Conservation (phyloP, 768 basidiomycete species). For the Cubamyces lactineus region DNA sequence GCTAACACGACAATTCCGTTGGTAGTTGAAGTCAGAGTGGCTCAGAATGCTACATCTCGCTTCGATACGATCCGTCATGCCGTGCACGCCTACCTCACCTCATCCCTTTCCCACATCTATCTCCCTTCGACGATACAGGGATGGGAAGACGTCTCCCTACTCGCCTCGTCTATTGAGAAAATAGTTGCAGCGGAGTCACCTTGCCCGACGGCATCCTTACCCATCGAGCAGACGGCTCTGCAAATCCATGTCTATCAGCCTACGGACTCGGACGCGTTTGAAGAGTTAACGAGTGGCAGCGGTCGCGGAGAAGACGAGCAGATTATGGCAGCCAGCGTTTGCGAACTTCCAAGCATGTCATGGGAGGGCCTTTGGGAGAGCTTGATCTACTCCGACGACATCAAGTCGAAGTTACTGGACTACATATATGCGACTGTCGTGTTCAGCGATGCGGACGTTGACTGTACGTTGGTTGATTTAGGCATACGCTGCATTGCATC, state of each 20-base stretch:
- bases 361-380: conserved; percentile 96
- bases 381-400: conserved; percentile 79
- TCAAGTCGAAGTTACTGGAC: conserved; percentile 87
- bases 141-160: conserved; percentile 76
- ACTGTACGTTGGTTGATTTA: conserved; percentile 56
- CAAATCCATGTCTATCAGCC: conserved; percentile 92
- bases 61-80: conserved; percentile 74
- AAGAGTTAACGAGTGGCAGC: conserved; percentile 67
- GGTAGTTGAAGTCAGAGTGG: conserved; percentile 79
- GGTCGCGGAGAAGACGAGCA: conserved; percentile 64
- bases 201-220: conserved; percentile 52
- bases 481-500: conserved; percentile 7
- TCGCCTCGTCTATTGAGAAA: conserved; percentile 74
- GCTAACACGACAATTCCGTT: conserved; percentile 32
- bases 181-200: conserved; percentile 74
- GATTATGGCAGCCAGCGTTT: conserved; percentile 87
- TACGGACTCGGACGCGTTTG: conserved; percentile 63
- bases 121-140: conserved; percentile 74
- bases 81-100: conserved; percentile 57
- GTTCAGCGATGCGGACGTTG: conserved; percentile 87
- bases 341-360: conserved; percentile 79
- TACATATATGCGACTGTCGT: conserved; percentile 94
- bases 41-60: conserved; percentile 66
- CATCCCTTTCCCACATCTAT: conserved; percentile 66
- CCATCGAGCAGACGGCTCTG: conserved; percentile 61